phyloP scores from a whole-genome alignment of 495 filamentous ascomycete species.

The Rhypophila decipiens region DNA sequence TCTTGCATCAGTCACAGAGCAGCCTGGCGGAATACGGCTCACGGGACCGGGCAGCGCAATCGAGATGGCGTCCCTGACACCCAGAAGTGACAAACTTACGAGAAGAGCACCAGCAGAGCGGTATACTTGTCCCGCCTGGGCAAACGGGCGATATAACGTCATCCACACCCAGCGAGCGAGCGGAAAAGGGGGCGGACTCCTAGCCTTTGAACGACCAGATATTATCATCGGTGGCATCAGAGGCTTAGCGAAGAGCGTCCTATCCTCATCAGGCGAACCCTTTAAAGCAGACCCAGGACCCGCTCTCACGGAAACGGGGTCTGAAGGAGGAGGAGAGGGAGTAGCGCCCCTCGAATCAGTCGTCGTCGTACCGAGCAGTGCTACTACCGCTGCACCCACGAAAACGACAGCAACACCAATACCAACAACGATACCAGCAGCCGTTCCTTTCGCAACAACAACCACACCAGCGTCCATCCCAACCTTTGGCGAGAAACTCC shows the following conservation, averaged over 20 bases:
- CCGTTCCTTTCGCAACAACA: not conserved
- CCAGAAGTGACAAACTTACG: not conserved
- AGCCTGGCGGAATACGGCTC: not conserved
- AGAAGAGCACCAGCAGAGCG: slow-evolving; percentile 4
- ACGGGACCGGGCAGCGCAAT: not conserved
- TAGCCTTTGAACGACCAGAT: slow-evolving; percentile 38
- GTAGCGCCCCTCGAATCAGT: slow-evolving; percentile 24
- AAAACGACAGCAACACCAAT: not conserved
- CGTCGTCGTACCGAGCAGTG: slow-evolving; percentile 16
- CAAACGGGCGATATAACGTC: slow-evolving; percentile 32
- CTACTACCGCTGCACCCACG: not conserved
- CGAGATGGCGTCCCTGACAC: not conserved
- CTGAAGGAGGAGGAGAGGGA: not conserved
- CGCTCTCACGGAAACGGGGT: not conserved
- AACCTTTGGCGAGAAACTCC: too few relatives aligned
- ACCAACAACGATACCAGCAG: not conserved
- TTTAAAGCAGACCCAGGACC: not conserved
- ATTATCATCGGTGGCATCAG: slow-evolving; percentile 32
- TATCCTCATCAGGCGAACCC: not conserved
- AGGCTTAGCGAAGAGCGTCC: slow-evolving; percentile 29
- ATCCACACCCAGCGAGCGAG: slow-evolving; percentile 25
- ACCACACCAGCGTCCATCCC: not conserved
- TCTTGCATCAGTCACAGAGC: not conserved
- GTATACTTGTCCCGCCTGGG: slow-evolving; percentile 43
- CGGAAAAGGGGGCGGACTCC: slow-evolving; percentile 23